Percentiles rank a stretch among this genome's conserved stretches.
Evolutionary conservation across 2,329 filamentous ascomycete genomes (phyloP).

Genomic region (Scorias spongiosa): DNA sequence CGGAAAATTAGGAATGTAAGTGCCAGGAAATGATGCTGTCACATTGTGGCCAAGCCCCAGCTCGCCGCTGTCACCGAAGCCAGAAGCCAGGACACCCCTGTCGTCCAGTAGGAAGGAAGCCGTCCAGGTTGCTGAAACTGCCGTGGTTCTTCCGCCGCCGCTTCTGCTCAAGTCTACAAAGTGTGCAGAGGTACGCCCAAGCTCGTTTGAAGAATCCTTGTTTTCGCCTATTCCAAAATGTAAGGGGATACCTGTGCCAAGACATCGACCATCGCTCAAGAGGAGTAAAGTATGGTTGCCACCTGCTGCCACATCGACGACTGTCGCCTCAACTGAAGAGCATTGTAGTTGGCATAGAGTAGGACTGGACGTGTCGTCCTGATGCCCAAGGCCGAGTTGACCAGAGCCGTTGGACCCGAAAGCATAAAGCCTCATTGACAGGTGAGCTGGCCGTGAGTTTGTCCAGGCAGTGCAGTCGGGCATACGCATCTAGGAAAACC

Average conservation of each 20-base stretch:
- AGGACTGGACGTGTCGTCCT: conserved; percentile 25
- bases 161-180: too few species aligned
- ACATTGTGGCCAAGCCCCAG: conserved; percentile 42
- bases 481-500: too few species aligned
- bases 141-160: not conserved
- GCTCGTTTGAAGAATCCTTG: not conserved
- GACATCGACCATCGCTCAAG: conserved; percentile 32
- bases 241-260: not conserved
- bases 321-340: not conserved
- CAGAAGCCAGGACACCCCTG: conserved; percentile 44
- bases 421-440: conserved; percentile 9
- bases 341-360: not conserved
- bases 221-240: not conserved
- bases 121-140: conserved; percentile 59
- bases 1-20: conserved; percentile 47
- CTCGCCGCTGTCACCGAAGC: conserved; percentile 55
- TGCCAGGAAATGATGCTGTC: conserved; percentile 21
- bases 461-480: too few species aligned
- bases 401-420: conserved; percentile 39
- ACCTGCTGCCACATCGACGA: conserved; percentile 34
- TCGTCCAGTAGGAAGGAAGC: conserved; percentile 50
- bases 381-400: conserved; percentile 34
- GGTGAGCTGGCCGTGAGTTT: not conserved
- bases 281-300: conserved; percentile 79
- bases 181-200: too few species aligned